phyloP scores from a whole-genome alignment of 1,284 basidiomycete species.

The Rhizoctonia solani region DNA sequence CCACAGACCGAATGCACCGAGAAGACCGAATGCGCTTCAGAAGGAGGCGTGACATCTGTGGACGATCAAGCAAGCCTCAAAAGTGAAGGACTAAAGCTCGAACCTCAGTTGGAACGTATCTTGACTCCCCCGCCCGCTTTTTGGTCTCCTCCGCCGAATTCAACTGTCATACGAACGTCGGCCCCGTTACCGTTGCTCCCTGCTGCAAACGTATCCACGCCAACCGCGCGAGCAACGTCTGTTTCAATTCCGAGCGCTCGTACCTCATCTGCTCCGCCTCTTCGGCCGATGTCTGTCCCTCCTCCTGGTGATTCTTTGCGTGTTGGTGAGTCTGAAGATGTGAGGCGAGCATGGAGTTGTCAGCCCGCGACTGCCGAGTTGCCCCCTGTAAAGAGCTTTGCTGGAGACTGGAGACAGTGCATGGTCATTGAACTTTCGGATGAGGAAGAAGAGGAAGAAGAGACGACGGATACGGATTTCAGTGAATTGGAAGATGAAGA shows the following conservation, averaged over 20 bases:
- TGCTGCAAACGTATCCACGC: not conserved
- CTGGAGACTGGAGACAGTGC: constrained; percentile 28
- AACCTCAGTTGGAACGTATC: constrained; percentile 19
- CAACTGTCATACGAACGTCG: constrained; percentile 14
- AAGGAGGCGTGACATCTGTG: not conserved
- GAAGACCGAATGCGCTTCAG: not conserved
- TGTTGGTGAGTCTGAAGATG: not conserved
- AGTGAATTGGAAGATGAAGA: constrained; percentile 10
- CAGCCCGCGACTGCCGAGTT: constrained; percentile 2
- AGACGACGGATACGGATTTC: not conserved
- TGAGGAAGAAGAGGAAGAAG: constrained; percentile 17
- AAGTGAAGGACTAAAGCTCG: not conserved
- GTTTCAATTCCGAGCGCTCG: not conserved
- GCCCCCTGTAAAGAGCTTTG: constrained; percentile 14
- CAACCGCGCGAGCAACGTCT: not conserved
- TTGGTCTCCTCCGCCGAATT: constrained; percentile 23
- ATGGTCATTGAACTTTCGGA: constrained; percentile 29
- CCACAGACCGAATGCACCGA: not conserved
- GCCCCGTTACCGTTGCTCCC: not conserved
- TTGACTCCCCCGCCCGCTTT: constrained; percentile 26
- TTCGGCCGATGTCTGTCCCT: constrained; percentile 18
- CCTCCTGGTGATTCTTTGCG: not conserved
- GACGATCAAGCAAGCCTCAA: not conserved
- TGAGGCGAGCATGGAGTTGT: constrained; percentile 24
- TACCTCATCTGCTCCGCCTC: not conserved